Percentiles rank a stretch among this genome's conserved stretches.
These are phyloP conservation scores for Fusarium hostae DNA, from an alignment of 2,329 filamentous ascomycete genomes.

Conservation along the genomic window DNA sequence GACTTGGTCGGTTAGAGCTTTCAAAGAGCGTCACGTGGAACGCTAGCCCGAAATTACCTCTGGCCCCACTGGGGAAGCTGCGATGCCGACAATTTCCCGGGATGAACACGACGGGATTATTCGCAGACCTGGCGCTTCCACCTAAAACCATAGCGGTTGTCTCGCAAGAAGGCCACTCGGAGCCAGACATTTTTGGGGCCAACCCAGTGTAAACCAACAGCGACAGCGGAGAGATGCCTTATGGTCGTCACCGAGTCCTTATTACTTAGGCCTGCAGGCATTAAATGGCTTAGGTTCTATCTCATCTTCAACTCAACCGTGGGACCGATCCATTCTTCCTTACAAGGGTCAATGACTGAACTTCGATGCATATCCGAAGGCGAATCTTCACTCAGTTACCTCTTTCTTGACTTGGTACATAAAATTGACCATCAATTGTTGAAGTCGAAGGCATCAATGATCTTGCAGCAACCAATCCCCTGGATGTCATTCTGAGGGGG, in stretches of 20 bases:
- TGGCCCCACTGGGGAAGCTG: slow-evolving; percentile 36
- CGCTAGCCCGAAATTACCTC: slow-evolving; percentile 47
- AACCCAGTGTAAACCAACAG: slow-evolving; percentile 9
- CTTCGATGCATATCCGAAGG: neutral
- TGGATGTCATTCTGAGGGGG: neutral
- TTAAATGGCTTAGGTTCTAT: neutral
- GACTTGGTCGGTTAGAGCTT: slow-evolving; percentile 59
- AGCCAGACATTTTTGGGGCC: neutral
- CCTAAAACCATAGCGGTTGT: neutral
- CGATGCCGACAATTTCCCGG: slow-evolving; percentile 49
- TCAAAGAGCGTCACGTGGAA: slow-evolving; percentile 53
- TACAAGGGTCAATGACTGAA: neutral
- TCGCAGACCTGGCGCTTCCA: slow-evolving; percentile 23
- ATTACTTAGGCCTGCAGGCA: slow-evolving; percentile 2
- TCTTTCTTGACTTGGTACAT: neutral
- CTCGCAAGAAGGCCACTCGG: slow-evolving; percentile 8
- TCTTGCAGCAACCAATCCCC: neutral
- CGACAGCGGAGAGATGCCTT: slow-evolving; percentile 15
- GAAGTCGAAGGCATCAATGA: neutral
- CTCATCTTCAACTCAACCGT: neutral
- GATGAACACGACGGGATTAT: slow-evolving; percentile 42
- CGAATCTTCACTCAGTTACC: neutral
- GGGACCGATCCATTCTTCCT: neutral
- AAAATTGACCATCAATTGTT: neutral
- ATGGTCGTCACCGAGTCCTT: slow-evolving; percentile 16